Conservation (phyloP, 768 basidiomycete species). For the Amanita polypyramis region DNA sequence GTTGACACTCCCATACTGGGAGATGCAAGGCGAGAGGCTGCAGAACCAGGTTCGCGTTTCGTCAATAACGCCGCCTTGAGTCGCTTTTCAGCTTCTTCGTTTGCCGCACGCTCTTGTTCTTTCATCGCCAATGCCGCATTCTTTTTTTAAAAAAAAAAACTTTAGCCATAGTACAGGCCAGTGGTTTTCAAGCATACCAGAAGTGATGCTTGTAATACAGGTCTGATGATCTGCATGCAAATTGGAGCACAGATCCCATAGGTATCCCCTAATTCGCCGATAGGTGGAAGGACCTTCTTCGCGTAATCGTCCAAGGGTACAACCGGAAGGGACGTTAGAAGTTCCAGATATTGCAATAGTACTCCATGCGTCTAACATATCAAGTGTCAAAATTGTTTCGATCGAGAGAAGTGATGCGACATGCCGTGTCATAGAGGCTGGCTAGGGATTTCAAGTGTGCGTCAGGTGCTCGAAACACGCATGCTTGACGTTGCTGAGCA, state of each 20-base stretch:
- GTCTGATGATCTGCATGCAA: conserved; percentile 91
- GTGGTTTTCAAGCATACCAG: conserved; percentile 33
- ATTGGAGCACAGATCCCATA: conserved; percentile 81
- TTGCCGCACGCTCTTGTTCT: conserved; percentile 59
- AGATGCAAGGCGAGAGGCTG: conserved; percentile 53
- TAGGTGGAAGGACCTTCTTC: conserved; percentile 59
- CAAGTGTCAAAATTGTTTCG: conserved; percentile 11
- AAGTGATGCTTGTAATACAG: conserved; percentile 56
- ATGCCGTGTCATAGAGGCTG: conserved; percentile 79
- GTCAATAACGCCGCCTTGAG: conserved; percentile 72
- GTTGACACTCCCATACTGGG: conserved; percentile 30
- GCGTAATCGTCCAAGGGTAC: conserved; percentile 66
- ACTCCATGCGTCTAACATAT: conserved; percentile 75
- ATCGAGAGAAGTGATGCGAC: conserved; percentile 17
- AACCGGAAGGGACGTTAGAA: conserved; percentile 65
- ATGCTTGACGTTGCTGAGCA: conserved; percentile 83
- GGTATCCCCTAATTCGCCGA: conserved; percentile 58
- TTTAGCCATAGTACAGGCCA: background rate
- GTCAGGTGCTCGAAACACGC: conserved; percentile 63
- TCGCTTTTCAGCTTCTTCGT: conserved; percentile 70
- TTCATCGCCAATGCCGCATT: conserved; percentile 50
- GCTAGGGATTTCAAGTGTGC: conserved; percentile 81
- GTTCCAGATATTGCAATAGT: conserved; percentile 83
- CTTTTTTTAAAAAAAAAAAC: conserved; percentile 29
- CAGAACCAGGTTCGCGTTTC: conserved; percentile 52